phyloP scores from a whole-genome alignment of 805 yeast genomes.

The Hanseniaspora taiwanica region DNA sequence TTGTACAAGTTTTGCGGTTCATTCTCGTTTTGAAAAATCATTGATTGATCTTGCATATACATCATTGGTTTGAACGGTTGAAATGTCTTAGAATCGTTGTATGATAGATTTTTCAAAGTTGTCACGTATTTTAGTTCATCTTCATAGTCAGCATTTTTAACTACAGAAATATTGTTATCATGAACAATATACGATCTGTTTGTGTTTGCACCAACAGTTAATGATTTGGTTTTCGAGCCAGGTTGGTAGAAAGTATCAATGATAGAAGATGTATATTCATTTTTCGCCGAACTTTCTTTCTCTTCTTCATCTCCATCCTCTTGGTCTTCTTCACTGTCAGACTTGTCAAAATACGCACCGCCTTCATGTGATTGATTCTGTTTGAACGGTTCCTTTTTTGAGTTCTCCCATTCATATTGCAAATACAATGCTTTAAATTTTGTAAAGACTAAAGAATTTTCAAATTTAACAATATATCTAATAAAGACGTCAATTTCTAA shows the following conservation, averaged over 20 bases:
- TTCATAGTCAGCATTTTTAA: conserved; percentile 38
- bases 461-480: conserved; percentile 56
- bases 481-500: conserved; percentile 26
- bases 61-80: conserved; percentile 60
- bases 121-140: conserved; percentile 46
- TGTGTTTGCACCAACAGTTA: conserved; percentile 58
- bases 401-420: conserved; percentile 28
- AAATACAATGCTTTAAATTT: conserved; percentile 43
- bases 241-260: conserved; percentile 6
- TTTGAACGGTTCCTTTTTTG: conserved; percentile 47
- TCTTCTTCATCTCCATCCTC: conserved; percentile 25
- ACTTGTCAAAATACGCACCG: conserved; percentile 28
- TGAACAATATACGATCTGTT: conserved; percentile 70
- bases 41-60: conserved; percentile 56
- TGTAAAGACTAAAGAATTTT: conserved; percentile 26
- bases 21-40: conserved; percentile 48
- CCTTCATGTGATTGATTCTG: too few relatives aligned
- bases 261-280: conserved; percentile 3
- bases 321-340: conserved; percentile 15
- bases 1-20: conserved; percentile 38
- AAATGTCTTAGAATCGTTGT: conserved; percentile 32
- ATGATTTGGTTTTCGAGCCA: conserved; percentile 26
- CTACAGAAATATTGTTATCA: conserved; percentile 71
- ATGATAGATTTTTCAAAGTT: conserved; percentile 48
- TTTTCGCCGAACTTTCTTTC: conserved; percentile 27